phyloP scores from a whole-genome alignment of 768 basidiomycete species.

The Suillus bovinus region DNA sequence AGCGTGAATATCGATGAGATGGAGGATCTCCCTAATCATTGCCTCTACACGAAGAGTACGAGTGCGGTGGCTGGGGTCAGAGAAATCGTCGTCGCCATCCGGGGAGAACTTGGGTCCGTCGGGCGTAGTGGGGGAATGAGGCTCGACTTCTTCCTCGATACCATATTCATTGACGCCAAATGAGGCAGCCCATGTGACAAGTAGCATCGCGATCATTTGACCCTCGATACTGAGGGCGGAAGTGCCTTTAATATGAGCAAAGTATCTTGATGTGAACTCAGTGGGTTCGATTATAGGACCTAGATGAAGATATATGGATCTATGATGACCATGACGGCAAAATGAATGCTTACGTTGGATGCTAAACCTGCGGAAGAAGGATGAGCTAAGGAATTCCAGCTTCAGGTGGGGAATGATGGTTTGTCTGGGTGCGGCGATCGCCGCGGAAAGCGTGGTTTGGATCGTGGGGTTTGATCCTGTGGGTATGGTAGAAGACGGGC shows the following conservation, averaged over 20 bases:
- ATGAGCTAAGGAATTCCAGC: conserved; percentile 77
- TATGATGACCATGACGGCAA: conserved; percentile 10
- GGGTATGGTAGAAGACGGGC: conserved; percentile 14
- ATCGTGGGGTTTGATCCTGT: conserved; percentile 26
- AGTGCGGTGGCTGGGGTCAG: conserved; percentile 39
- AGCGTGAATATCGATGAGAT: conserved; percentile 77
- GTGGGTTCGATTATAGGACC: conserved; percentile 83
- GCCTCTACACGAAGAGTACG: conserved; percentile 59
- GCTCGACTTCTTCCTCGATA: conserved; percentile 39
- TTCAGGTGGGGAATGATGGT: conserved; percentile 71
- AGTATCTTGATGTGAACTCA: conserved; percentile 77
- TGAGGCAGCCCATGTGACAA: conserved; percentile 88
- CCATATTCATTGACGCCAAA: conserved; percentile 87
- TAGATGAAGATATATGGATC: conserved; percentile 32
- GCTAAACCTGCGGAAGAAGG: conserved; percentile 84
- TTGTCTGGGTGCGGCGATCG: conserved; percentile 7
- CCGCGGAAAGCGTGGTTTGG: conserved; percentile 11
- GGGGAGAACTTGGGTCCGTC: conserved; percentile 12
- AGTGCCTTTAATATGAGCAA: conserved; percentile 62
- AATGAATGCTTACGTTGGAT: conserved; percentile 66
- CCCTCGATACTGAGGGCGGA: conserved; percentile 70
- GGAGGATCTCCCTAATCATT: conserved; percentile 76
- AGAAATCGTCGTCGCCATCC: conserved; percentile 30
- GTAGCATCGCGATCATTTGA: conserved; percentile 71
- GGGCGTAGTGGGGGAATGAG: conserved; percentile 8